A percentile compares a stretch with the other conserved stretches of the same genome.
Evolutionary conservation across 2,329 filamentous ascomycete genomes (phyloP).

Genomic region (Ceratocystis alfenasii): DNA sequence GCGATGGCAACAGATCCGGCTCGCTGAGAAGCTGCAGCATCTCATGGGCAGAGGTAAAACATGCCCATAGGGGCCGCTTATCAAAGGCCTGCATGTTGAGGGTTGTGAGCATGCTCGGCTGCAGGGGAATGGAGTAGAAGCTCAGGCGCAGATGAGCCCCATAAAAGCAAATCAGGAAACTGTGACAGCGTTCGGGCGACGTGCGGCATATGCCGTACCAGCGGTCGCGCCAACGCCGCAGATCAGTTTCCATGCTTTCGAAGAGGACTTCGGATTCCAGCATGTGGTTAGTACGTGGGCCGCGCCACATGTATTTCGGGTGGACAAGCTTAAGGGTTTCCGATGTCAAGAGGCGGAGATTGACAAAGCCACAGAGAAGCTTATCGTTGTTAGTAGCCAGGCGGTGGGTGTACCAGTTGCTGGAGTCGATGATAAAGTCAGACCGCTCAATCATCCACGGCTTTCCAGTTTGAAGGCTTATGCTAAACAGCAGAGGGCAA

Average conservation of each 20-base stretch:
- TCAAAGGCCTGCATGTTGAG: conserved; percentile 24
- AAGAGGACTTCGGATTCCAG: conserved; percentile 25
- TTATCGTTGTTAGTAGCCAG: conserved; percentile 29
- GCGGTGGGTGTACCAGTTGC: conserved; percentile 29
- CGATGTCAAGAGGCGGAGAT: conserved; percentile 30
- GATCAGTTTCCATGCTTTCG: conserved; percentile 24
- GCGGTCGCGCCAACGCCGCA: conserved; percentile 26
- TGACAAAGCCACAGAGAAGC: conserved; percentile 31
- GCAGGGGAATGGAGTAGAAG: conserved; percentile 31
- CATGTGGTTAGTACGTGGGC: conserved; percentile 23
- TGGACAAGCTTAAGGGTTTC: conserved; percentile 25
- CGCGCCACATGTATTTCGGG: conserved; percentile 24
- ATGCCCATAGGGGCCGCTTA: conserved; percentile 28
- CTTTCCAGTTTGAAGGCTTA: conserved; percentile 33
- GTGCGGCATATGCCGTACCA: conserved; percentile 24
- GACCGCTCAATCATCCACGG: conserved; percentile 34
- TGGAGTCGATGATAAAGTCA: conserved; percentile 30
- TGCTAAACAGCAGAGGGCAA: conserved; percentile 24
- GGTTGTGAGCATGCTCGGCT: conserved; percentile 27
- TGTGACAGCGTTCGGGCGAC: conserved; percentile 27
- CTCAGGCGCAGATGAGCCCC: conserved; percentile 31
- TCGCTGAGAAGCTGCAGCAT: conserved; percentile 28
- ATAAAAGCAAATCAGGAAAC: conserved; percentile 32
- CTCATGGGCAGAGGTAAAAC: conserved; percentile 29
- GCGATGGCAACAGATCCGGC: conserved; percentile 26